phyloP scores from a whole-genome alignment of 441 rosid species.

The Syzygium syzygioides region DNA sequence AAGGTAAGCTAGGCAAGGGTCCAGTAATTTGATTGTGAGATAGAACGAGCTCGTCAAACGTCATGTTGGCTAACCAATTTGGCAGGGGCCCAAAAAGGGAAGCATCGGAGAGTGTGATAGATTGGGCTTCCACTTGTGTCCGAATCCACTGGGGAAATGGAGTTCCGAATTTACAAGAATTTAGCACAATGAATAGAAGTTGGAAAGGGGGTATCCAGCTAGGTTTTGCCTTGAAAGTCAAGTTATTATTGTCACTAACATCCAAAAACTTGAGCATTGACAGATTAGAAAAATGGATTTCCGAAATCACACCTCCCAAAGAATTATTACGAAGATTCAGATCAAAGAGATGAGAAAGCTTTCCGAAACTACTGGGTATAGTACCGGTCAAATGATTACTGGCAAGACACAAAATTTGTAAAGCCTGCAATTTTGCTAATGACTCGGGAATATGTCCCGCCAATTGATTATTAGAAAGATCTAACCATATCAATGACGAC shows the following conservation, averaged over 20 bases:
- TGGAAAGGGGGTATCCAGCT: too few species aligned
- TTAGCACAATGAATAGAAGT: too few species aligned
- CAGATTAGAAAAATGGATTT: too few species aligned
- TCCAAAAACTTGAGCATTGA: too few species aligned
- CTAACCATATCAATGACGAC: not conserved
- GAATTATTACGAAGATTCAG: not conserved
- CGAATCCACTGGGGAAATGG: not conserved
- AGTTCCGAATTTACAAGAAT: not conserved
- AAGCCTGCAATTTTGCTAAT: not conserved
- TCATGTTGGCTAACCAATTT: not conserved
- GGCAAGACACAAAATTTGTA: accelerated
- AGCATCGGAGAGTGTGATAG: not conserved
- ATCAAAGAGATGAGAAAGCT: too few species aligned
- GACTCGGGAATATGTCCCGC: not conserved
- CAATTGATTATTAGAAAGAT: not conserved
- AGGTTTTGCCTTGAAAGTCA: too few species aligned
- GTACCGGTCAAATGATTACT: not conserved
- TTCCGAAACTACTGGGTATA: too few species aligned
- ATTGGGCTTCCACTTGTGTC: not conserved
- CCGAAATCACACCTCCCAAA: not conserved
- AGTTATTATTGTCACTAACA: not conserved
- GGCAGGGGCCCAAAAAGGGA: not conserved
- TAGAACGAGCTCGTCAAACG: not conserved
- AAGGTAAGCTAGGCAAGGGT: not conserved
- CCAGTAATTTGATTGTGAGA: not conserved